Base-by-base conservation (phyloP, 257 asterid genomes). In the Striga asiatica region DNA sequence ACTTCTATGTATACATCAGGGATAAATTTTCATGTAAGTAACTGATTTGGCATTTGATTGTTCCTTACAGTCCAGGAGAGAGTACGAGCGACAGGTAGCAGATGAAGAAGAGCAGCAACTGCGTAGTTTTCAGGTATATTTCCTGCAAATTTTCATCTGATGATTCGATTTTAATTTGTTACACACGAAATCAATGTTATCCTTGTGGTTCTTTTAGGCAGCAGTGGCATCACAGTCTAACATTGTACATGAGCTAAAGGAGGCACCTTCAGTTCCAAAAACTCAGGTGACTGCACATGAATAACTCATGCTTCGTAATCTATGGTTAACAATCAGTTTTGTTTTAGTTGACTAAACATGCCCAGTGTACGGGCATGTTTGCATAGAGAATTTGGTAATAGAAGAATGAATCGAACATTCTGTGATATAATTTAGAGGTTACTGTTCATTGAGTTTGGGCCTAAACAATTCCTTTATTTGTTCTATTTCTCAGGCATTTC, bases 71-170 rank as follows among this genome's bases (percentile, higher is more conserved):
- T 80, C 95, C 9, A 87, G 60, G 83, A 81, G 70, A 69, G 94
- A 87, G 49, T 71, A 76, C 54, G 98, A 91, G 72, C 84, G 67
- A 16, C 84, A 91, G 65, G 39, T 84, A 56, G 96, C 92, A 37
- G 89, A 80, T 61, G 95, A 87, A 72, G 98, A 91, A 74, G 87
- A 75, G 57, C 65, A 63, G 55, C 75, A 82, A 71, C 85, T 87
- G 65, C 86, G 63, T 47, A 71, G 77, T 72, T 91, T 91, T 71
- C 96, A 87, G 85, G 97, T 89, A 63, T 50, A 46, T 61, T 51
- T 56, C 62, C 54, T n/a, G 19, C 37, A 52, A 50, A 28, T 60
- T 56, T 2, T 6, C 32, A 43, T 10, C 54, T 72, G 35, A 24
- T 62, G 25, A 9, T 54, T 54, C 43, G 19, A 34, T 65, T 16